Conservation (phyloP, 441 rosid genomes). For the Corymbia calophylla region DNA sequence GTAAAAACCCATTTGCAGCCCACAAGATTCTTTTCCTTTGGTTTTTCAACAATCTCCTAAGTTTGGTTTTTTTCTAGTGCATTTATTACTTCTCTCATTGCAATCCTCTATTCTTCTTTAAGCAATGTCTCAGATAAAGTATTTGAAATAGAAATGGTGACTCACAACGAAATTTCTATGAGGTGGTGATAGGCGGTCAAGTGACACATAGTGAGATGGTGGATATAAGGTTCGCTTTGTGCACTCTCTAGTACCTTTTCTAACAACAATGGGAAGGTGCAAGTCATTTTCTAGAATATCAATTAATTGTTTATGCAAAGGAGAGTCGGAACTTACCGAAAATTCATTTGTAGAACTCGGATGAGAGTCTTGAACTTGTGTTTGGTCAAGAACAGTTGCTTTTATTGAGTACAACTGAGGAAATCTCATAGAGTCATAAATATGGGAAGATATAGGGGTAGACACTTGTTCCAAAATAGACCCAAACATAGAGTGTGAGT, state of each 20-base stretch:
- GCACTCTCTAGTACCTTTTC: background rate
- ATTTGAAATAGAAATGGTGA: background rate
- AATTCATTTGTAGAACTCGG: background rate
- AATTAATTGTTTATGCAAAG: background rate
- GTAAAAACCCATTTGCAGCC: background rate
- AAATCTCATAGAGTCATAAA: background rate
- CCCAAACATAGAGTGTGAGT: background rate
- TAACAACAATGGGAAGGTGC: background rate
- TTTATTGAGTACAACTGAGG: background rate
- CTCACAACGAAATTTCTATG: background rate
- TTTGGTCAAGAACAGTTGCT: background rate
- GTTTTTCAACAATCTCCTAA: background rate
- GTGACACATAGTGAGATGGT: background rate
- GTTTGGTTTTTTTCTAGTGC: background rate
- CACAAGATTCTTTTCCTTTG: background rate
- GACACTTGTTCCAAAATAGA: background rate
- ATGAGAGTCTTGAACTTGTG: background rate
- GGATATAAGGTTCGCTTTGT: background rate
- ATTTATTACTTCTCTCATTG: background rate
- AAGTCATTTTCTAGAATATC: background rate
- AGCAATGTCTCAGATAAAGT: background rate
- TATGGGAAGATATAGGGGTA: accelerated
- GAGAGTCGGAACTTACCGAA: background rate
- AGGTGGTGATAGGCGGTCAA: background rate
- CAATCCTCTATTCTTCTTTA: background rate